Base-by-base conservation (phyloP, 768 basidiomycete genomes). In the Tubosaeta sp. region DNA sequence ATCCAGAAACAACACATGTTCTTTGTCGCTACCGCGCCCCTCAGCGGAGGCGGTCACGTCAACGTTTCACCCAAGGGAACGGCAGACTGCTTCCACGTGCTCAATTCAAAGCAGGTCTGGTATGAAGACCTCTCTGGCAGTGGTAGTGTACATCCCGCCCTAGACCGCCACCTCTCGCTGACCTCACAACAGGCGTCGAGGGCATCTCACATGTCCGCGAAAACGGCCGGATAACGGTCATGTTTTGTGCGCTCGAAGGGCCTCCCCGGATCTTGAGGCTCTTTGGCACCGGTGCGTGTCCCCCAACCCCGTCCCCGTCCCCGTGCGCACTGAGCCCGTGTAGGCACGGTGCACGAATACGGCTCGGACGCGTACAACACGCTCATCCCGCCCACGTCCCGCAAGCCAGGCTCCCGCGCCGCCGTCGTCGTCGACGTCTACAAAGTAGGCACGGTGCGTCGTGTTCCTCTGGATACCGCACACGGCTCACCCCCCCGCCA, bases 41-140 rank as follows among this genome's bases (percentile, higher is more conserved):
- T 86, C 9, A 70, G 67, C 9, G 62, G 60, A 0, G 73, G 78
- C 1, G 85, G 83, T 0, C 81, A 82, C 44, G 67, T 89, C 51
- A 87, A 87, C 51, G 56, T 88, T 2, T 86, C 84, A 1, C 84
- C 86, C 1, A 87, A 89, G 61, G 82, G 83, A 22, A 72, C 80
- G n/a, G 70, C 75, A 48, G 80, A 81, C 27, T 80, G 78, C 8
- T 85, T 89, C 61, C 83, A 82, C 55, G 62, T 87, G 42, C 72
- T 77, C 19, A 71, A 81, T 52, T 65, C 75, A 8, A 76, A 70
- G 44, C 71, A 67, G 48, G 83, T 84, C 7, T 88, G 84, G 84
- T 89, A 88, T 58, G 82, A 87, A 56, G 86, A 88, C 62, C 70
- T 86, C 29, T 76, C 78, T 6, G 86, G 86, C 7, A 82, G 82